phyloP scores from a whole-genome alignment of 352 stramenopile species.

The Pythium grandisporangium region DNA sequence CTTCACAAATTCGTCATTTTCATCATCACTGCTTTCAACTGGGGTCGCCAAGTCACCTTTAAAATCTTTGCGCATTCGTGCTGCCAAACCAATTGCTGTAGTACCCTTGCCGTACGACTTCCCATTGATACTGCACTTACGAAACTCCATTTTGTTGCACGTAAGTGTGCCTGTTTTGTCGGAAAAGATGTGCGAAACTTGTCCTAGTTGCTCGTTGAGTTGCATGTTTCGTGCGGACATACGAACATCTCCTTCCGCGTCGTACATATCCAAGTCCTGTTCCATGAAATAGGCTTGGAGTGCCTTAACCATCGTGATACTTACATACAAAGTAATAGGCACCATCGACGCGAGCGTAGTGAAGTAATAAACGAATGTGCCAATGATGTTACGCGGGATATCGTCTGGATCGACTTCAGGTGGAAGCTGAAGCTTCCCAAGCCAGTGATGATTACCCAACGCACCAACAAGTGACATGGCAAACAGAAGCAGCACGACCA shows the following conservation, averaged over 20 bases:
- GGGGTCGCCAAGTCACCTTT: slow-evolving; percentile 32
- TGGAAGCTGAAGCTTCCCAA: slow-evolving; percentile 25
- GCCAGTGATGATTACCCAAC: slow-evolving; percentile 46
- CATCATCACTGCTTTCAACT: slow-evolving; percentile 29
- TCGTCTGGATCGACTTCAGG: slow-evolving; percentile 15
- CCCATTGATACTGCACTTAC: slow-evolving; percentile 79
- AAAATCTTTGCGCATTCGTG: slow-evolving; percentile 53
- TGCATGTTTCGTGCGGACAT: slow-evolving; percentile 83
- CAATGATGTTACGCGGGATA: slow-evolving; percentile 37
- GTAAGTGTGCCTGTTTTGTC: slow-evolving; percentile 85
- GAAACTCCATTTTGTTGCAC: slow-evolving; percentile 88
- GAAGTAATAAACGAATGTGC: slow-evolving; percentile 80
- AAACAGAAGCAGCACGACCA: slow-evolving; percentile 63
- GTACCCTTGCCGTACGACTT: slow-evolving; percentile 78
- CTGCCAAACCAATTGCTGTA: slow-evolving; percentile 70
- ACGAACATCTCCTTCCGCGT: slow-evolving; percentile 48
- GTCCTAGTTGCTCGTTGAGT: slow-evolving; percentile 80
- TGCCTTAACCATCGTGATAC: slow-evolving; percentile 84
- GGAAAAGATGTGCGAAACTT: slow-evolving; percentile 98
- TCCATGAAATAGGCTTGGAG: slow-evolving; percentile 87
- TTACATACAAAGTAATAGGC: slow-evolving; percentile 85
- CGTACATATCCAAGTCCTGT: slow-evolving; percentile 79
- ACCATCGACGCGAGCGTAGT: slow-evolving; percentile 79
- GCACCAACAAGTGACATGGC: slow-evolving; percentile 66
- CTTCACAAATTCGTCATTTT: slow-evolving; percentile 18